A percentile compares a stretch with the other conserved stretches of the same genome.
These are phyloP conservation scores for Amylostereum areolatum DNA, from an alignment of 1,284 basidiomycete species.

Conservation along the genomic window DNA sequence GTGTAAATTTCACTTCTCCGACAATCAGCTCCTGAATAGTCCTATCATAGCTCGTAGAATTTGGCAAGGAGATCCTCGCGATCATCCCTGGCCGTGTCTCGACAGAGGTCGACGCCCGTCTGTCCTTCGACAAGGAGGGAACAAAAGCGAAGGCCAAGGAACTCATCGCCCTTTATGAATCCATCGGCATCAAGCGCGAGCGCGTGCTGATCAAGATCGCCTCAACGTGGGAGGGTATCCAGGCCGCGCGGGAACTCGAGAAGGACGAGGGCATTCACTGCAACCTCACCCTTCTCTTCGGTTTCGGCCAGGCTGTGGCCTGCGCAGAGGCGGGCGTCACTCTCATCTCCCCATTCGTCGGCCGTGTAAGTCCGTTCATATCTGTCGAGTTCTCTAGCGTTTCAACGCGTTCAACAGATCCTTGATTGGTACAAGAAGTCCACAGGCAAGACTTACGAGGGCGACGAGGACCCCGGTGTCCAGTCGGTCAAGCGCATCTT, in stretches of 20 bases:
- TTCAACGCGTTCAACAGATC: conserved; percentile 45
- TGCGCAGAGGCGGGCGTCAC: conserved; percentile 98
- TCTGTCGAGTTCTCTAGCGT: conserved; percentile 8
- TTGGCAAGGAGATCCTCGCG: conserved; percentile 91
- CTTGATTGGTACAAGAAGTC: conserved; percentile 96
- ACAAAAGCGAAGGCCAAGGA: conserved; percentile 92
- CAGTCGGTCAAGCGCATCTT: conserved; percentile 93
- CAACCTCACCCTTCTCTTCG: conserved; percentile 98
- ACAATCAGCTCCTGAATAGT: not conserved
- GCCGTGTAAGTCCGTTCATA: conserved; percentile 62
- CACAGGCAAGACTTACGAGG: conserved; percentile 81
- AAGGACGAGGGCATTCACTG: conserved; percentile 91
- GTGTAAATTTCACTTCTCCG: conserved; percentile 20
- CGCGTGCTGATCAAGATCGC: conserved; percentile 99
- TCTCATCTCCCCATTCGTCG: conserved; percentile 98
- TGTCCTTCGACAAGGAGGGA: conserved; percentile 93
- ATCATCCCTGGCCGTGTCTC: conserved; percentile 99
- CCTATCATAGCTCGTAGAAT: conserved; percentile 79
- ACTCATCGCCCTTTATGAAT: conserved; percentile 92
- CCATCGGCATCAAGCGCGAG: conserved; percentile 86
- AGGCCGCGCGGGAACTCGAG: conserved; percentile 96
- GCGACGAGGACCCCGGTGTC: conserved; percentile 95
- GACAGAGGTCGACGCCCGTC: conserved; percentile 96
- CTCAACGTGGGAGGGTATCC: conserved; percentile 99
- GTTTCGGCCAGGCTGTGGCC: conserved; percentile 97